Conservation (phyloP, 2,329 filamentous ascomycete genomes). For the Penicillium griseofulvum region DNA sequence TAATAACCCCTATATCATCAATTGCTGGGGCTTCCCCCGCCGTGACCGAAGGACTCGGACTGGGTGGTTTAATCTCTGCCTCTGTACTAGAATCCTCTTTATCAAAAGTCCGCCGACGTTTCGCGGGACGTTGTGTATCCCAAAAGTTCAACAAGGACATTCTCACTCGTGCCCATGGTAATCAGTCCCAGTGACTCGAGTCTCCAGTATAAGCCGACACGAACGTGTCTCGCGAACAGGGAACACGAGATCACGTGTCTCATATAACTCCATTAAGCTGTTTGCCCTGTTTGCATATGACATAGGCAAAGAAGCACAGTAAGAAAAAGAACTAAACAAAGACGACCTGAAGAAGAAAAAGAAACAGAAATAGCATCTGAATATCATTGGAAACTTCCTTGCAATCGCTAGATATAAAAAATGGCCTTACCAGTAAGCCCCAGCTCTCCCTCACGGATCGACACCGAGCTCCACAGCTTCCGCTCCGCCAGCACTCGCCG, state of each 20-base stretch:
- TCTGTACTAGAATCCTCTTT: neutral
- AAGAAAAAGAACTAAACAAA: neutral
- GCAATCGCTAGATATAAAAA: neutral
- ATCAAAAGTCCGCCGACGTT: conserved; percentile 32
- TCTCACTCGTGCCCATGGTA: conserved; percentile 15
- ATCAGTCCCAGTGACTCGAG: neutral
- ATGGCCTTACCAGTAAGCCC: neutral
- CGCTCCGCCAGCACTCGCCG: neutral
- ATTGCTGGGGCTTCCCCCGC: conserved; percentile 28
- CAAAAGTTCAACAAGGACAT: conserved; percentile 41
- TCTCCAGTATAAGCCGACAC: neutral
- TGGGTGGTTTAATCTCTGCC: conserved; percentile 8
- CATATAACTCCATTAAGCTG: conserved; percentile 14
- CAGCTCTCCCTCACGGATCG: neutral
- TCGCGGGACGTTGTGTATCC: conserved; percentile 33
- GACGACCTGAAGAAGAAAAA: neutral
- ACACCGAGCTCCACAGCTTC: conserved; percentile 7
- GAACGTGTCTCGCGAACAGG: conserved; percentile 19
- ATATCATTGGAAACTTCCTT: neutral
- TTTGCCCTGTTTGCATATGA: conserved; percentile 24
- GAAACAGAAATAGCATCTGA: neutral
- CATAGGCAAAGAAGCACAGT: neutral
- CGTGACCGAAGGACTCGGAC: conserved; percentile 37
- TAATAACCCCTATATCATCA: conserved; percentile 30
- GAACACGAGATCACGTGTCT: conserved; percentile 34